These are phyloP conservation scores for Spirogloea muscicola DNA, from an alignment of 139 green algal species.

Conservation along the genomic window DNA sequence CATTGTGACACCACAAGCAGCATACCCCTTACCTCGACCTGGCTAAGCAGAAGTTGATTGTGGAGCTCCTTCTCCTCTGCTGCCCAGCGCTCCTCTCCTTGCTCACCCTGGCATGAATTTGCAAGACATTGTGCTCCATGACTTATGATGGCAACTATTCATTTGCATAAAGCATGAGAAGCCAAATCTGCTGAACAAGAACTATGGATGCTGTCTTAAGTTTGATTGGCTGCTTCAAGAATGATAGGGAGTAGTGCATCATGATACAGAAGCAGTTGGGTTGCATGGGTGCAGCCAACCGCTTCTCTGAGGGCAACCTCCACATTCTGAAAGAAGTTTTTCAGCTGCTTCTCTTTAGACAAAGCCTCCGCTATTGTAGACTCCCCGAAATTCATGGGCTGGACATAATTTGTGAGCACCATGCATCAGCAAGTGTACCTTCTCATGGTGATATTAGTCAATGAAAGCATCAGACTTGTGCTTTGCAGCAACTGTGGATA, in stretches of 20 bases:
- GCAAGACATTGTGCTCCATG: neutral
- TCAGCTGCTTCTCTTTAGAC: conserved; percentile 67
- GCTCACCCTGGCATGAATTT: conserved; percentile 10
- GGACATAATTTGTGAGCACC: conserved; percentile 31
- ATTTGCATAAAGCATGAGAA: no score
- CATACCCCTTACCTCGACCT: conserved; percentile 48
- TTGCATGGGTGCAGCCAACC: conserved; percentile 2
- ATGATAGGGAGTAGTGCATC: no score
- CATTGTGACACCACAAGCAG: neutral
- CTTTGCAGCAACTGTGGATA: no score
- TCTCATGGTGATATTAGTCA: conserved; percentile 6
- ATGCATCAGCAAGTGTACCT: no score
- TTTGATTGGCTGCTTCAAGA: no score
- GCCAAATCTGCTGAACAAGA: no score
- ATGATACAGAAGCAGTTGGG: no score
- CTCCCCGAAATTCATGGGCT: conserved; percentile 45
- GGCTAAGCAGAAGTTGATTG: conserved; percentile 22
- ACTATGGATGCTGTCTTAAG: no score
- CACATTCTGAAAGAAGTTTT: conserved; percentile 93
- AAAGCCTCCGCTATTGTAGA: conserved; percentile 63
- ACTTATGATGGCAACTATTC: neutral
- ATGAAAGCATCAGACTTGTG: no score
- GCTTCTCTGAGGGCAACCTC: conserved; percentile 66
- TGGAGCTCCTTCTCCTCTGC: conserved; percentile 63
- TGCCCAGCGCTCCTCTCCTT: conserved; percentile 46